Conservation (phyloP, 305 asterid species). For the Rubia peregrina region DNA sequence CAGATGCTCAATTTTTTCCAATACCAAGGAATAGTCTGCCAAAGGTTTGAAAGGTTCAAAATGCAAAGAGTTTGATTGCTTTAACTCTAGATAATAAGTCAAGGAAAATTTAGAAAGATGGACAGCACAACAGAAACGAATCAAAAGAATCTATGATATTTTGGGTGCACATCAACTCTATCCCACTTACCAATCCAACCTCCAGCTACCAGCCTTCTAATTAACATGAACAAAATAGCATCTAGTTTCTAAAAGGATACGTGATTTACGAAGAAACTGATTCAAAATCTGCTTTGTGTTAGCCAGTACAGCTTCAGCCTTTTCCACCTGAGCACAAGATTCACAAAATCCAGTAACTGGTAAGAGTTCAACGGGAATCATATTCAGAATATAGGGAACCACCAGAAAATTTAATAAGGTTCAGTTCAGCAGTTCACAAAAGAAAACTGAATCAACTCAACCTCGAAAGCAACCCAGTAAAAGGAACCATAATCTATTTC, state of each 20-base stretch:
- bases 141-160: background rate
- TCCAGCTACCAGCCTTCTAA: background rate
- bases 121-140: background rate
- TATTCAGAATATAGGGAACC: background rate
- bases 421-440: background rate
- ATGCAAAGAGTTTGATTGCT: constrained; percentile 49
- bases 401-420: background rate
- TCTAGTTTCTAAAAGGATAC: constrained; percentile 49
- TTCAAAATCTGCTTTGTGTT: constrained; percentile 83
- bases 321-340: constrained; percentile 46
- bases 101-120: constrained; percentile 30
- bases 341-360: background rate
- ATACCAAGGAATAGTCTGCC: constrained; percentile 36
- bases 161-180: background rate
- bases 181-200: background rate
- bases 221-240: background rate
- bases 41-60: constrained; percentile 90
- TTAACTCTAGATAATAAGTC: constrained; percentile 49
- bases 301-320: constrained; percentile 91
- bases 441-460: background rate
- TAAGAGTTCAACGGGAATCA: background rate
- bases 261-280: constrained; percentile 74
- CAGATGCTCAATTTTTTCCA: constrained; percentile 64
- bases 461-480: background rate
- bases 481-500: background rate